Percentiles rank a stretch among this genome's conserved stretches.
Conservation (phyloP, 306 rosid genomes). For the Crataegus laevigata region DNA sequence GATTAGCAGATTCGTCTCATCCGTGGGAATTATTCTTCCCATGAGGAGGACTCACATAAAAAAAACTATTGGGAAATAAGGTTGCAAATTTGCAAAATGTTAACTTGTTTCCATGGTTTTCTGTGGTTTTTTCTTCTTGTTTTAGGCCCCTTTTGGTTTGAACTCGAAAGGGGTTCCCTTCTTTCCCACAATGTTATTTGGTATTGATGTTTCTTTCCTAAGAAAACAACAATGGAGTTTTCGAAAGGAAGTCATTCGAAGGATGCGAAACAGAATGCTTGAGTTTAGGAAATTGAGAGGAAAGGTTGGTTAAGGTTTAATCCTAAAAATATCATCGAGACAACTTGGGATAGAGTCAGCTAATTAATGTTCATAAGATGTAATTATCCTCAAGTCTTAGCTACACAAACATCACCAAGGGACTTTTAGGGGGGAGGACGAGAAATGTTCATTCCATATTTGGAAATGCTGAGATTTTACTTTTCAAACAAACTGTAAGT, state of each 20-base stretch:
- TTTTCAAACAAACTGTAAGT: not conserved
- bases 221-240: not conserved
- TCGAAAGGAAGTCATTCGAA: not conserved
- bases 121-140: not conserved
- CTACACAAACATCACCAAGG: too few species aligned
- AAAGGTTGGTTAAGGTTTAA: slow-evolving; percentile 5
- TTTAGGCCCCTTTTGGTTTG: not conserved
- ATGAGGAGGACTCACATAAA: slow-evolving; percentile 24
- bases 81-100: not conserved
- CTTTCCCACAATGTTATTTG: not conserved
- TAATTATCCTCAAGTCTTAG: too few species aligned
- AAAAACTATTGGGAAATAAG: not conserved
- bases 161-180: not conserved
- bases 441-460: too few species aligned
- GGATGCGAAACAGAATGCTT: slow-evolving; percentile 40
- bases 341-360: too few species aligned
- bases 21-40: slow-evolving; percentile 58
- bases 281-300: slow-evolving; percentile 40
- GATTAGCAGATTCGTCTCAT: slow-evolving; percentile 21
- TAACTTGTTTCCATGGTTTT: not conserved
- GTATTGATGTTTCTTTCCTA: not conserved
- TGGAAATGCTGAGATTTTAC: too few species aligned
- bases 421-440: too few species aligned
- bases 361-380: too few species aligned
- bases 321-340: not conserved